A percentile compares a stretch with the other conserved stretches of the same genome.
Conservation (phyloP, 1,139 yeast genomes). For the Yamadazyma aaseri region DNA sequence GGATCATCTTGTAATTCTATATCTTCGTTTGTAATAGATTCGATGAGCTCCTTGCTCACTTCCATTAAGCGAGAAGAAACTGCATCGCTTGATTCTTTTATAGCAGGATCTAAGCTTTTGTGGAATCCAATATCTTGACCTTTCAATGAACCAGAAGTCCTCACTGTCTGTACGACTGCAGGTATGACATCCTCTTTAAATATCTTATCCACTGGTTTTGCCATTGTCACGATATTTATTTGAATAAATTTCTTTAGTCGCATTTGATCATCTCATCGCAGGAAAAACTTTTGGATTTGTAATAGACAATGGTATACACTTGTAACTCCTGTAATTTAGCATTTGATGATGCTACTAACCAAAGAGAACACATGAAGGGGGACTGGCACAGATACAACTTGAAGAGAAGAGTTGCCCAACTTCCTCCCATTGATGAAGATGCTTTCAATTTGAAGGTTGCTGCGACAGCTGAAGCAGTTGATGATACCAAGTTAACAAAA, state of each 20-base stretch:
- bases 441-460: constrained; percentile 49
- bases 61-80: constrained; percentile 47
- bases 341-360: constrained; percentile 40
- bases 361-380: constrained; percentile 52
- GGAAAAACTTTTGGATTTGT: constrained; percentile 5
- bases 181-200: constrained; percentile 30
- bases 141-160: constrained; percentile 71
- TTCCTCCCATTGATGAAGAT: constrained; percentile 54
- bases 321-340: constrained; percentile 47
- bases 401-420: constrained; percentile 58
- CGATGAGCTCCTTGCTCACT: constrained; percentile 53
- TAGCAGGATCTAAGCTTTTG: constrained; percentile 58
- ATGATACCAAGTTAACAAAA: constrained; percentile 43
- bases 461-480: constrained; percentile 20
- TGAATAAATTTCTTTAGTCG: not conserved
- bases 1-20: constrained; percentile 40
- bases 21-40: constrained; percentile 17
- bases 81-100: constrained; percentile 42
- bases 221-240: constrained; percentile 1
- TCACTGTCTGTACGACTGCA: constrained; percentile 52
- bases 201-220: constrained; percentile 2
- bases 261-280: constrained; percentile 16
- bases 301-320: constrained; percentile 29
- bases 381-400: constrained; percentile 77
- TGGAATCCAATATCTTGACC: constrained; percentile 80